Evolutionary conservation across 2,329 filamentous ascomycete genomes (phyloP).

Genomic region (Colletotrichum tropicale): DNA sequence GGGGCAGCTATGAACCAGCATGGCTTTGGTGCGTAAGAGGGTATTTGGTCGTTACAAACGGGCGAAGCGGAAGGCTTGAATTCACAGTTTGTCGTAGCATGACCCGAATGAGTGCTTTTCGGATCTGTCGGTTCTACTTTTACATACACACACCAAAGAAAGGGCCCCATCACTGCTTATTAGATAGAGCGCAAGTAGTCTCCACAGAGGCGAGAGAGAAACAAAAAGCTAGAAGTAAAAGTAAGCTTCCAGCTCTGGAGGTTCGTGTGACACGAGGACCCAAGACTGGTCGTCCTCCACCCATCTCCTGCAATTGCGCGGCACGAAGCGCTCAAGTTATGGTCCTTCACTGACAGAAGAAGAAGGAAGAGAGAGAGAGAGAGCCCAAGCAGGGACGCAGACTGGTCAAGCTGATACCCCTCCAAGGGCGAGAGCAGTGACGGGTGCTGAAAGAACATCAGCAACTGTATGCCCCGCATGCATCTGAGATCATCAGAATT

Average conservation of each 20-base stretch:
- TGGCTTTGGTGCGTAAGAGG: conserved; percentile 7
- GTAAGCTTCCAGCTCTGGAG: not conserved
- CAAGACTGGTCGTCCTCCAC: not conserved
- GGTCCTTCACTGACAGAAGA: not conserved
- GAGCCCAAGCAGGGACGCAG: not conserved
- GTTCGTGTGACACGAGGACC: not conserved
- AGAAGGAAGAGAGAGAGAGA: too few species aligned
- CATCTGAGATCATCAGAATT: conserved; percentile 21
- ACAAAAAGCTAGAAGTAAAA: not conserved
- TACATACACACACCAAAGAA: not conserved
- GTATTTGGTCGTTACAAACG: not conserved
- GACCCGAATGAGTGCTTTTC: not conserved
- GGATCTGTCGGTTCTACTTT: not conserved
- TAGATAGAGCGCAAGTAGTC: conserved; percentile 1
- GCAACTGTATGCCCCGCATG: conserved; percentile 16
- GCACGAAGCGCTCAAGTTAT: not conserved
- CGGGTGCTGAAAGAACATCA: not conserved
- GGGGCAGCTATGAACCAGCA: not conserved
- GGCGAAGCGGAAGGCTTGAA: conserved; percentile 6
- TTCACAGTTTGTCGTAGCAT: not conserved
- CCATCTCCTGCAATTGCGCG: not conserved
- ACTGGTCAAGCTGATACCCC: not conserved
- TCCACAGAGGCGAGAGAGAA: not conserved
- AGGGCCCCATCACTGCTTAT: not conserved
- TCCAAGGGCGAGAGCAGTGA: not conserved